Evolutionary conservation across 2,329 filamentous ascomycete genomes (phyloP), one percentile per base, ranked within the genome.

Genomic region (Thelonectria olida): DNA sequence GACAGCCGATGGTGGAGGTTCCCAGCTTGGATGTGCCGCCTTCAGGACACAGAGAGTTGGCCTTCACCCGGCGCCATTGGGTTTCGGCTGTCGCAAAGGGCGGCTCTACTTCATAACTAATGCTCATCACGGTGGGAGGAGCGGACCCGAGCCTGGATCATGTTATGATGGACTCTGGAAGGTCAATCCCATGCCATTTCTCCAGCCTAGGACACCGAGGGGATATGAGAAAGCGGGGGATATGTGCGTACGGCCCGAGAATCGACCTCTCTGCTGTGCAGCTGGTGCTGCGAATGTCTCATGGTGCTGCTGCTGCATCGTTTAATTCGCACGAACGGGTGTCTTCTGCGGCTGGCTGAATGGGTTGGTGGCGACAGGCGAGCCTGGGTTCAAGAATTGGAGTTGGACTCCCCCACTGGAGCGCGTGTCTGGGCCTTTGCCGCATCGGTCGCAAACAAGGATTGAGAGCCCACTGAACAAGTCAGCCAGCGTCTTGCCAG

Each of bases 401-500:
- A 20, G 50, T 48, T 58, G 41, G 17, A 52, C n/a, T 19, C 55
- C 61, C 42, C 61, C 54, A 61, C 55, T 61, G 61, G 47, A 55
- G 58, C 58, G 58, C 52, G 45, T 60, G 45, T 53, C 45, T 55
- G 47, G 45, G 17, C 38, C 51, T 55, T 50, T 42, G 51, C 57
- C 51, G 50, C 41, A 31, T 57, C 48, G 48, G 58, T 61, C 53
- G 45, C 45, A 50, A 64, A 61, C 54, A 54, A 39, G 59, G 61
- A 55, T 58, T 22, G 45, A 54, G 49, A 61, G 56, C 51, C 61
- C 60, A 47, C 34, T 49, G 50, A 59, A 57, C 48, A 66, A 63
- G 64, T 66, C 60, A 64, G 56, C 52, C 58, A 65, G 56, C 57
- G 64, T 65, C 51, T 57, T 62, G 64, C 59, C 66, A 66, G 45